Percentiles rank a stretch among this genome's conserved stretches.
These are phyloP conservation scores for Rhizopus arrhizus DNA, from an alignment of 371 early-diverging fungal species.

Conservation along the genomic window DNA sequence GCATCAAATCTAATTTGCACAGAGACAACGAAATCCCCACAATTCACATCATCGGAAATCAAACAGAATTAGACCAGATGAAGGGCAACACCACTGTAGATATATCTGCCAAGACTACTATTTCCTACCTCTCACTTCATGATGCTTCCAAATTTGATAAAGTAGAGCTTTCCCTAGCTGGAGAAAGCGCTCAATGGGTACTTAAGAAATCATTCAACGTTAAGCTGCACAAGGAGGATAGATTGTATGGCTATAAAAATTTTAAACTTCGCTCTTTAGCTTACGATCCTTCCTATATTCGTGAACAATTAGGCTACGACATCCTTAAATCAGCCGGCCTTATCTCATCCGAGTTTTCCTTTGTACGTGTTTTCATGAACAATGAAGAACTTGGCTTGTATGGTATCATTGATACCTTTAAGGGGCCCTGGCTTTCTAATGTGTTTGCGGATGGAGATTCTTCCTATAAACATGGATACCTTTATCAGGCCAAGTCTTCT, in stretches of 20 bases:
- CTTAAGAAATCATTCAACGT: constrained; percentile 31
- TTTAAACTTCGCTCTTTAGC: constrained; percentile 38
- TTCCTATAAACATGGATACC: constrained; percentile 32
- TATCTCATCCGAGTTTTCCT: constrained; percentile 27
- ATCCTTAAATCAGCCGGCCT: constrained; percentile 31
- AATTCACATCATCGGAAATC: constrained; percentile 18
- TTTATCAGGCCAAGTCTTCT: constrained; percentile 34
- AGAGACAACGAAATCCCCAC: constrained; percentile 31
- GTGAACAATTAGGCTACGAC: constrained; percentile 38
- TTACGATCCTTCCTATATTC: constrained; percentile 42
- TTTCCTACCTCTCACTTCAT: constrained; percentile 25
- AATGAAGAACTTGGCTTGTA: constrained; percentile 42
- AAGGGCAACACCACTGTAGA: constrained; percentile 5
- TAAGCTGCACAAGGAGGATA: constrained; percentile 21
- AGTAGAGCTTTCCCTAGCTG: constrained; percentile 27
- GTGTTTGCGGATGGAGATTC: constrained; percentile 37
- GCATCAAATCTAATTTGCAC: constrained; percentile 26
- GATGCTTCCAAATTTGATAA: constrained; percentile 13
- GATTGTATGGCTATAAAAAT: constrained; percentile 31
- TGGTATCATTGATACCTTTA: constrained; percentile 37
- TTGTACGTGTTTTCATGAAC: constrained; percentile 37
- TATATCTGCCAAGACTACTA: constrained; percentile 7
- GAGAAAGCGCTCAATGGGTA: constrained; percentile 34
- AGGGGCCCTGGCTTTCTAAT: constrained; percentile 44
- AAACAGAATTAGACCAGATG: constrained; percentile 17